Evolutionary conservation across 2,329 filamentous ascomycete genomes (phyloP).

Genomic region (Pestalotiopsis sp.): DNA sequence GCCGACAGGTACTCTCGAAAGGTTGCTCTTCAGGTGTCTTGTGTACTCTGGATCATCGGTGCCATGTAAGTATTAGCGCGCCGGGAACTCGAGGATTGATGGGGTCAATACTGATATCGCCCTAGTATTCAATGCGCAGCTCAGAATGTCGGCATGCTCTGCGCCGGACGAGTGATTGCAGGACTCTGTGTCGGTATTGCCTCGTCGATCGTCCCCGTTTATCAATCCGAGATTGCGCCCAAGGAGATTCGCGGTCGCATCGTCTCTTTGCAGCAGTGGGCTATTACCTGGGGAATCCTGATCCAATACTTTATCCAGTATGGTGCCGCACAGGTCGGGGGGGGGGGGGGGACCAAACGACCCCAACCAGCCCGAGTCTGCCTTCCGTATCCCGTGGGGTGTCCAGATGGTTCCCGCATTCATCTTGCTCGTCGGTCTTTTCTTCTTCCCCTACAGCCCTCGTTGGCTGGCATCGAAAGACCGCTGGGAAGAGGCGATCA

Average conservation of each 20-base stretch:
- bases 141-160: constrained; percentile 71
- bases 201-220: constrained; percentile 71
- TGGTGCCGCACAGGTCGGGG: constrained; percentile 57
- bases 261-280: constrained; percentile 69
- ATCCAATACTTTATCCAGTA: constrained; percentile 71
- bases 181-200: constrained; percentile 76
- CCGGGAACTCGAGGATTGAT: not conserved
- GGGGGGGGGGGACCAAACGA: constrained; percentile 54
- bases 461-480: constrained; percentile 72
- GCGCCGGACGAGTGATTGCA: constrained; percentile 71
- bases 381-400: constrained; percentile 65
- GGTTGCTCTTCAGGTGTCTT: constrained; percentile 50
- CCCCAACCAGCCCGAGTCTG: constrained; percentile 50
- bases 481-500: constrained; percentile 66
- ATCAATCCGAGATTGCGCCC: constrained; percentile 67
- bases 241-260: constrained; percentile 61
- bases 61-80: constrained; percentile 31
- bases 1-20: constrained; percentile 54
- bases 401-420: constrained; percentile 60
- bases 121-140: constrained; percentile 60
- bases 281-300: constrained; percentile 71
- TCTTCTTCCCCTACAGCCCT: constrained; percentile 67
- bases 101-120: not conserved
- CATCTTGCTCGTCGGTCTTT: constrained; percentile 56
- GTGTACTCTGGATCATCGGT: constrained; percentile 53